Conservation (phyloP, 148 eudicot species). For the Simmondsia chinensis region DNA sequence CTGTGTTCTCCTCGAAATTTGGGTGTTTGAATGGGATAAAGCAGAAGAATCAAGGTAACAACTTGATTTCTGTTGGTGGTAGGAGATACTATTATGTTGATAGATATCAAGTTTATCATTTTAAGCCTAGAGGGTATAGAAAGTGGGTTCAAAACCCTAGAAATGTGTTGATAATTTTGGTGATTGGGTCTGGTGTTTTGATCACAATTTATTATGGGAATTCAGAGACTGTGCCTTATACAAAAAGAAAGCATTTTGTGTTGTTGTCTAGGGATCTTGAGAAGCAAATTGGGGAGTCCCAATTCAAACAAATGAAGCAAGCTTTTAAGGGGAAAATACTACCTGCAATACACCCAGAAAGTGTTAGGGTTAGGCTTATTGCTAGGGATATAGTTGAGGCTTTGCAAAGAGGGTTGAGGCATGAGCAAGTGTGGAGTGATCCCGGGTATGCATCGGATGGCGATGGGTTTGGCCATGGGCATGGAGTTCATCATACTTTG, state of each 20-base stretch:
- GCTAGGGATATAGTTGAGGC: conserved; percentile 64
- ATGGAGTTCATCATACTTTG: conserved; percentile 21
- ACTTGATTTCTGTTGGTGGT: conserved; percentile 12
- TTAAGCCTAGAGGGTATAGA: conserved; percentile 45
- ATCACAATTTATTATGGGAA: conserved; percentile 48
- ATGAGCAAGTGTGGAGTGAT: conserved; percentile 71
- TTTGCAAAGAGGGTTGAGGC: conserved; percentile 62
- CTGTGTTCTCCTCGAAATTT: conserved; percentile 31
- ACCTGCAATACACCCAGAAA: conserved; percentile 74
- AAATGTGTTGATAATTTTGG: conserved; percentile 27
- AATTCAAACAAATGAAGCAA: conserved; percentile 34
- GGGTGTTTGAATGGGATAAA: conserved; percentile 11
- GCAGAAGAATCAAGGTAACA: conserved; percentile 13
- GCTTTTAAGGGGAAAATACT: conserved; percentile 56
- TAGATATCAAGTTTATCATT: conserved; percentile 44
- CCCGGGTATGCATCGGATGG: conserved; percentile 31
- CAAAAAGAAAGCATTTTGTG: conserved; percentile 64
- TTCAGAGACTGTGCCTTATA: conserved; percentile 57
- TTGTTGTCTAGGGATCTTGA: conserved; percentile 36
- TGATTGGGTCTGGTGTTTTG: conserved; percentile 37
- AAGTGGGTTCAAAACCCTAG: conserved; percentile 62
- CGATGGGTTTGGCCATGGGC: conserved; percentile 6
- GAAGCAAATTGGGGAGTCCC: conserved; percentile 39
- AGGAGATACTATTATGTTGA: conserved; percentile 70
- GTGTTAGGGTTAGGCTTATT: conserved; percentile 59